Percentiles rank a stretch among this genome's conserved stretches.
Evolutionary conservation across 164 flowering plant species (phyloP).

Genomic region (Taxillus chinensis): DNA sequence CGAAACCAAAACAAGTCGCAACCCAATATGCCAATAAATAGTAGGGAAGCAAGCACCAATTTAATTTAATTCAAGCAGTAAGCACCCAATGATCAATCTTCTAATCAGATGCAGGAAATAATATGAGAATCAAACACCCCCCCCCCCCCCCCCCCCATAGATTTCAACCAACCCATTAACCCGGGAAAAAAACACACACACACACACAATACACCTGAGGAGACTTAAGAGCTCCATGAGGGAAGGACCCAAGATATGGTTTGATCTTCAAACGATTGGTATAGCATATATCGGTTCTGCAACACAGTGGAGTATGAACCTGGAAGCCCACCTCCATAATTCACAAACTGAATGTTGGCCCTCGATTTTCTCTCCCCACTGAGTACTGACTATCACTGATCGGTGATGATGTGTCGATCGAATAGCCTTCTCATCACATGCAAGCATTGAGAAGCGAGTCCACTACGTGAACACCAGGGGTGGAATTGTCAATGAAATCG

Average conservation of each 20-base stretch:
- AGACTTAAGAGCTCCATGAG: slow-evolving; percentile 19
- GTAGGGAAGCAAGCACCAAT: background rate
- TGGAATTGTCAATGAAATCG: too few species aligned
- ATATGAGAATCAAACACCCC: background rate
- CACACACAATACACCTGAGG: slow-evolving; percentile 24
- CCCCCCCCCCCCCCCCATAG: background rate
- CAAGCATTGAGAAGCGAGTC: too few species aligned
- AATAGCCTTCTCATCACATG: background rate
- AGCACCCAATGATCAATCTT: background rate
- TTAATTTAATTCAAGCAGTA: background rate
- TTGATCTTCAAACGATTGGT: slow-evolving; percentile 28
- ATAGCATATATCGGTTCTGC: slow-evolving; percentile 16
- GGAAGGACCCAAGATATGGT: slow-evolving; percentile 29
- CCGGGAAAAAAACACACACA: background rate
- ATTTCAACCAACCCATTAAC: background rate
- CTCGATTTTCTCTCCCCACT: background rate
- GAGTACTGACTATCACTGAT: background rate
- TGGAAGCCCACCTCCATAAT: slow-evolving; percentile 38
- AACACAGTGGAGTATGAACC: slow-evolving; percentile 25
- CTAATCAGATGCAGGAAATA: background rate
- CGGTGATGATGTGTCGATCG: background rate
- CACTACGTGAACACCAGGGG: too few species aligned
- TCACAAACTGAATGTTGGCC: background rate
- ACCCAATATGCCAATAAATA: background rate
- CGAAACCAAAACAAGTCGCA: background rate